phyloP scores from a whole-genome alignment of 139 green algal species.

The Pseudopediastrum boryanum region DNA sequence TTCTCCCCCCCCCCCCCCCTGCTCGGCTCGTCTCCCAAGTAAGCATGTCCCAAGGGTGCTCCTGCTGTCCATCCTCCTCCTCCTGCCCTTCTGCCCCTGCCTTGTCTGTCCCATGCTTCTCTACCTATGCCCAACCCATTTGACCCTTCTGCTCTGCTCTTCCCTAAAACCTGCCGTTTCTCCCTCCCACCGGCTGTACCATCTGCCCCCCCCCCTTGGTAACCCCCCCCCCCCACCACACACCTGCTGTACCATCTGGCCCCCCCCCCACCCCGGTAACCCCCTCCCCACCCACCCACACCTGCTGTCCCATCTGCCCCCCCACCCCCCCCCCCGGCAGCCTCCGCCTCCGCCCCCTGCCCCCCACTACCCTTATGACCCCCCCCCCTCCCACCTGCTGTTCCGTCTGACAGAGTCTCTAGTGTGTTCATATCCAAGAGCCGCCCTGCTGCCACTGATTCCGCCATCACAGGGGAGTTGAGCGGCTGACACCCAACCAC shows the following conservation, averaged over 20 bases:
- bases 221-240: not conserved
- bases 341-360: not conserved
- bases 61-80: no score
- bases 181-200: not conserved
- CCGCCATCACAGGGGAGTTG: slow-evolving; percentile 50
- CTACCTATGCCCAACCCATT: not conserved
- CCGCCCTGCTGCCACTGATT: slow-evolving; percentile 44
- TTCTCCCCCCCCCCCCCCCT: no score
- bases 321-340: no score
- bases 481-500: slow-evolving; percentile 64
- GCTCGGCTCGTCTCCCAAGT: no score
- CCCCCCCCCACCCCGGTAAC: not conserved
- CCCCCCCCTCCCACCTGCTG: slow-evolving; percentile 24
- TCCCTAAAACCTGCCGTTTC: not conserved
- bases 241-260: slow-evolving; percentile 16
- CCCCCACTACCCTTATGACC: not conserved
- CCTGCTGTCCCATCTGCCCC: slow-evolving; percentile 48
- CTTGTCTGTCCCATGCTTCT: not conserved
- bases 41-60: no score
- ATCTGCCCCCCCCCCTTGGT: not conserved
- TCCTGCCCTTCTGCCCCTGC: no score
- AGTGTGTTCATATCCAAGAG: slow-evolving; percentile 33
- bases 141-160: no score
- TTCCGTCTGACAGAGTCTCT: slow-evolving; percentile 64
- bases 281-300: not conserved